These are phyloP conservation scores for Blastomyces parvus DNA, from an alignment of 2,329 filamentous ascomycete species.

Conservation along the genomic window DNA sequence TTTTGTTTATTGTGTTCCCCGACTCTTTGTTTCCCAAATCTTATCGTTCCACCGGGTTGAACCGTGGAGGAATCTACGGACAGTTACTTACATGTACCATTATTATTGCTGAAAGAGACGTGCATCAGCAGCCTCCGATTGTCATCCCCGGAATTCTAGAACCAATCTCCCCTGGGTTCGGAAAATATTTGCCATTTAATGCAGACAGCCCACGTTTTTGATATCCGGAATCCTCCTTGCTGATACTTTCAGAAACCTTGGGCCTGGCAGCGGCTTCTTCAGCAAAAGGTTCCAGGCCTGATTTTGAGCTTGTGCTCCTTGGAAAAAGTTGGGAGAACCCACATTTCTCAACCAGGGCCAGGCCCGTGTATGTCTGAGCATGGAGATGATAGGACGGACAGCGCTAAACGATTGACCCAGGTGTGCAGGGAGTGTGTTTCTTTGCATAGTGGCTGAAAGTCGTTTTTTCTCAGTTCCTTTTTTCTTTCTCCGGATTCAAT, in stretches of 20 bases:
- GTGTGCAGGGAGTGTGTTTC: background rate
- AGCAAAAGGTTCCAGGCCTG: background rate
- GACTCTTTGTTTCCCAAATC: too few species aligned
- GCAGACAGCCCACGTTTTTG: background rate
- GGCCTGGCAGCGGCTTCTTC: background rate
- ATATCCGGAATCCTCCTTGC: background rate
- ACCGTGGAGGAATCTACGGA: too few species aligned
- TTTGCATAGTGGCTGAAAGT: background rate
- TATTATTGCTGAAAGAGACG: too few species aligned
- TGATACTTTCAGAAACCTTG: too few species aligned
- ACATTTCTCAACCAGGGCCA: background rate
- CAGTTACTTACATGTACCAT: too few species aligned
- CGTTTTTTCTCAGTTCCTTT: background rate
- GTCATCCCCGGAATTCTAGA: background rate
- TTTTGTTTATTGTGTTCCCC: too few species aligned
- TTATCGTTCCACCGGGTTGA: too few species aligned
- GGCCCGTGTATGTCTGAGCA: background rate
- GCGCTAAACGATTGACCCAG: background rate
- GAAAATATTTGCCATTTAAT: too few species aligned
- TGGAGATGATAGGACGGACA: background rate
- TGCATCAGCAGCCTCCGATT: too few species aligned
- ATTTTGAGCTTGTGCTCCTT: background rate
- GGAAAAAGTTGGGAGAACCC: background rate
- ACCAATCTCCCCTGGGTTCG: background rate
- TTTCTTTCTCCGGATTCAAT: background rate